Base-by-base conservation (phyloP, 2,329 filamentous ascomycete genomes). In the Daldinia sp. region DNA sequence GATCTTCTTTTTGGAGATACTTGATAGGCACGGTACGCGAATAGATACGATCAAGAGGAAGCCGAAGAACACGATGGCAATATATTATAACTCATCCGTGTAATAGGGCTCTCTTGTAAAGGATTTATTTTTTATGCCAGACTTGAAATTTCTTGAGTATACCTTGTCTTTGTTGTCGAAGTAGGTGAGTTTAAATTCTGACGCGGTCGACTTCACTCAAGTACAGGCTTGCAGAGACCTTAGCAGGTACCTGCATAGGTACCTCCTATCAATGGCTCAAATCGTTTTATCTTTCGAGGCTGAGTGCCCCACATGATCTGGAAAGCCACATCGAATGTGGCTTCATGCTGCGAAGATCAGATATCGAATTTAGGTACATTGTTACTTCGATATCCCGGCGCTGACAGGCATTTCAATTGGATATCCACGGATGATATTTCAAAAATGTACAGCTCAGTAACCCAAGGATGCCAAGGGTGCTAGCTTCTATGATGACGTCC, bases 401-500 rank as follows among this genome's bases (percentile, higher is more conserved):
- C 13, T 41, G 44, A 39, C 13, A 51, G 5, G 33, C n/a, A 20
- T 15, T 63, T 12, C 56, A 20, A 63, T 66, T 69, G 67, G 62
- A 28, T 23, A 23, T 23, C 20, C 44, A 5, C 30, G 30, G 5
- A n/a, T 20, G 51, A 33, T 59, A 44, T 58, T 53, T 44, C 42
- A 51, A 56, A 56, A 39, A 12, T 44, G 44, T 48, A 33, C n/a
- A 46, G 41, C 41, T 39, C 48, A 63, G 20, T n/a, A 18, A 53
- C 33, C 37, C 6, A 35, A 63, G 51, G 60, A 54, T 54, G 51
- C 18, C 51, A 54, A 54, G 33, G 33, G 23, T 54, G 9, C 33
- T 26, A 54, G 51, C 56, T 53, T 44, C 26, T 60, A 61, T 50
- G 23, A 65, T 54, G 66, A 56, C 62, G 61, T 69, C 48, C 42